Evolutionary conservation across 1,284 basidiomycete genomes (phyloP), one percentile per base, ranked within the genome.

Genomic region (Erythrobasidium hasegawianum): DNA sequence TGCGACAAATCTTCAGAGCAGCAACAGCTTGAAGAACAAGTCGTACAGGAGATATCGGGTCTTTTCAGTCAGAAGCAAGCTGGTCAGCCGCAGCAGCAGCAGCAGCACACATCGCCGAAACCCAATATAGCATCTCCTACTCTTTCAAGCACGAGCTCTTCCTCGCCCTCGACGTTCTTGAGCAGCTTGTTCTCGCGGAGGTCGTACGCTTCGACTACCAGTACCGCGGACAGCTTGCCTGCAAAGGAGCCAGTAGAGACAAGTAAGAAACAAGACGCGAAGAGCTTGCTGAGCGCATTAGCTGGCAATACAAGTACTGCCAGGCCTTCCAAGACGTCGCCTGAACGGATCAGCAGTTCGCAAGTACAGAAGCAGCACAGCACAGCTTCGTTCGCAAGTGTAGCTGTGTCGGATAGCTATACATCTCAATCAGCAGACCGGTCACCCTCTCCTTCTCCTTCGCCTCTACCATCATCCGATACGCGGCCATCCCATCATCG

Each of bases 101-200:
- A 26, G 60, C 20, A 62, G n/a, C 33, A 33, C 4, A 11, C 33
- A 33, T 33, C 33, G 33, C 33, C 33, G 11, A 33, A 33, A 33
- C 33, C 33, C 33, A 33, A 33, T 33, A 33, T 33, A 33, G 4
- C 43, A n/a, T 47, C 43, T 8, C 43, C 43, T 24, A 47, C n/a
- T 4, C 43, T 47, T 18, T 47, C 43, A 16, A 27, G 18, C 20
- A 53, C 18, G 8, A 53, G 38, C 27, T 52, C 24, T 13, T 50
- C 55, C 8, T 24, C 57, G 18, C 54, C 62, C 2, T 65, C 62
- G 13, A 65, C 62, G 5, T 65, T 65, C 56, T 57, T 65, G 50
- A 55, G 50, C 9, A 50, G 43, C 11, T 58, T 65, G 14, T 65
- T 55, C 41, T 65, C 62, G 26, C 38, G 43, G 22, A 47, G 43